Evolutionary conservation across 768 basidiomycete species (phyloP).

Genomic region (Russula sp.): DNA sequence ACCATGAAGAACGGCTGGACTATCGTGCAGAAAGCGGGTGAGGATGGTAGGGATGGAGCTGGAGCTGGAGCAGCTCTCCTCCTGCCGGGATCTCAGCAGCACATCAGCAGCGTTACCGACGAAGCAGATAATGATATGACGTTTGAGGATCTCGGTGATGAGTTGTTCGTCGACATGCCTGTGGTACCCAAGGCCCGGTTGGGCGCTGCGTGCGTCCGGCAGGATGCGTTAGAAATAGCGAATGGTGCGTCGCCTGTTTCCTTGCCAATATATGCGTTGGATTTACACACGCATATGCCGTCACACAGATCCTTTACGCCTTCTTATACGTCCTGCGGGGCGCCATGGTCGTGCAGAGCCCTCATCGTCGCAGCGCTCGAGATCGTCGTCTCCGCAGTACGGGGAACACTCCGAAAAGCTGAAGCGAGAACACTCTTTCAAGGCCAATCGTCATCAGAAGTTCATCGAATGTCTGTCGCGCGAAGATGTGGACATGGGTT

Average conservation of each 20-base stretch:
- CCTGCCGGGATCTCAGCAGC: not conserved
- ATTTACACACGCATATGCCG: not conserved
- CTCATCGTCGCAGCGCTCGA: slow-evolving; percentile 12
- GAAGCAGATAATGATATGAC: slow-evolving; percentile 22
- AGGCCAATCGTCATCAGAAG: slow-evolving; percentile 73
- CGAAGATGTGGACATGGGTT: slow-evolving; percentile 81
- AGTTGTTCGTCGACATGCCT: slow-evolving; percentile 28
- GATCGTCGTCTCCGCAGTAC: slow-evolving; percentile 24
- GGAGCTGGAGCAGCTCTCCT: not conserved
- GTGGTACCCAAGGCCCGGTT: slow-evolving; percentile 5
- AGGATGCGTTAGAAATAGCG: slow-evolving; percentile 30
- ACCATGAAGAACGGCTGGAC: slow-evolving; percentile 30
- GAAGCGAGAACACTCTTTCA: slow-evolving; percentile 71
- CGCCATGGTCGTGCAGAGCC: slow-evolving; percentile 12
- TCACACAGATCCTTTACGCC: slow-evolving; percentile 27
- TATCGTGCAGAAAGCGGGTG: slow-evolving; percentile 22
- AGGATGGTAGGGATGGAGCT: not conserved
- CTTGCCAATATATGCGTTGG: no score
- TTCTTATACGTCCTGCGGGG: slow-evolving; percentile 18
- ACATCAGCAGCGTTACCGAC: slow-evolving; percentile 2
- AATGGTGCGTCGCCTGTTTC: slow-evolving; percentile 19
- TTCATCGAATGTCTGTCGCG: slow-evolving; percentile 75
- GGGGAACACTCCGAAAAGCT: slow-evolving; percentile 44
- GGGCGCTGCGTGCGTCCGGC: slow-evolving; percentile 21
- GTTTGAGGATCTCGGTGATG: slow-evolving; percentile 25